Base-by-base conservation (phyloP, 768 basidiomycete species). In the Baorangia bicolor region DNA sequence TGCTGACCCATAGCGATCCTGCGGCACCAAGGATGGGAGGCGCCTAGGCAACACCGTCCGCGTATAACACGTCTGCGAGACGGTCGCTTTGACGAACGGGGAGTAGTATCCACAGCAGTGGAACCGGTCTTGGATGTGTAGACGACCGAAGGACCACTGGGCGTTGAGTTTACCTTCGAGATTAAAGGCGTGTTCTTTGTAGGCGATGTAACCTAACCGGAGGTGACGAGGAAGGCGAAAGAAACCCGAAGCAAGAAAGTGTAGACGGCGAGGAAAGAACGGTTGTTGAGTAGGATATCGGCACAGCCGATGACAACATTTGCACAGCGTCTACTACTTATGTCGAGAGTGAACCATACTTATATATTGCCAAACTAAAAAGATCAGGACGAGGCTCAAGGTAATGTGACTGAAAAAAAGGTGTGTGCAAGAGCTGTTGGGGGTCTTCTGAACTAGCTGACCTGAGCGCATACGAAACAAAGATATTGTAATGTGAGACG, bases 261-360 rank as follows among this genome's bases (percentile, higher is more conserved):
- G 74, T 90, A 92, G 49, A 86, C 69, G 37, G 89, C 88, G 59
- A 92, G 81, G 79, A 93, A 92, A 38, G 82, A 74, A 56, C 90
- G 88, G 68, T 90, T 90, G 78, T 93, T 93, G 65, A 92, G 82
- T 27, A 93, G 74, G 67, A 92, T 83, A 30, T 90, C 90, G 23
- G 89, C 79, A 81, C 85, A 90, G 46, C 90, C 90, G 65, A 92
- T 73, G 51, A 89, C 63, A n/a, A n/a, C n/a, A n/a, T n/a, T n/a
- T n/a, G n/a, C n/a, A n/a, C n/a, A n/a, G n/a, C n/a, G n/a, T n/a
- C n/a, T n/a, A n/a, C n/a, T n/a, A n/a, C n/a, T n/a, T n/a, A n/a
- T n/a, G n/a, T n/a, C n/a, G n/a, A n/a, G n/a, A n/a, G n/a, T n/a
- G n/a, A n/a, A n/a, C n/a, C n/a, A n/a, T n/a, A n/a, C n/a, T n/a